phyloP scores from a whole-genome alignment of 441 rosid species.

The Mallotus japonicus region DNA sequence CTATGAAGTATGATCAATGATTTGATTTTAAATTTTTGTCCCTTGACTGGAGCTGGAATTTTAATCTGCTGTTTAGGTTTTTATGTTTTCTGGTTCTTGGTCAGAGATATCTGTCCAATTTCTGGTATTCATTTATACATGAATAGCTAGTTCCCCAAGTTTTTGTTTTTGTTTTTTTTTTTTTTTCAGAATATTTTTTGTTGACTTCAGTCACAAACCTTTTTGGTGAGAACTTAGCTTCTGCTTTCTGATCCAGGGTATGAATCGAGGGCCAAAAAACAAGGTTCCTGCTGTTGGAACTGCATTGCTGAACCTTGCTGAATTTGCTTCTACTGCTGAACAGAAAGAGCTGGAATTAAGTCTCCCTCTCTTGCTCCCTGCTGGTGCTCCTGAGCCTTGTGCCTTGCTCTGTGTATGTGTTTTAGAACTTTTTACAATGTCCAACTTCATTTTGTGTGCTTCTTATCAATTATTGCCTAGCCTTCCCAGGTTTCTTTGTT shows the following conservation, averaged over 20 bases:
- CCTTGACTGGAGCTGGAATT: no score
- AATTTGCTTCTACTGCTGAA: constrained; percentile 64
- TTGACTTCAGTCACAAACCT: neutral
- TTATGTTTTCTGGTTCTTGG: neutral
- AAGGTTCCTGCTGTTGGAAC: constrained; percentile 68
- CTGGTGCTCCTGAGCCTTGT: constrained; percentile 45
- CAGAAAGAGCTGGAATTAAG: constrained; percentile 63
- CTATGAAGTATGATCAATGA: neutral
- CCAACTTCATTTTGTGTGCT: neutral
- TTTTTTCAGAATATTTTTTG: neutral
- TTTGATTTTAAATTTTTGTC: neutral
- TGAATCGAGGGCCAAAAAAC: constrained; percentile 57
- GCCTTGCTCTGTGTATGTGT: constrained; percentile 63
- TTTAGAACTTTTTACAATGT: constrained; percentile 2
- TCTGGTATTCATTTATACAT: neutral
- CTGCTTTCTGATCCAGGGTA: constrained; percentile 42
- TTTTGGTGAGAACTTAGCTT: neutral
- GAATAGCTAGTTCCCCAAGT: neutral
- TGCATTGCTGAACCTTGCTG: constrained; percentile 67
- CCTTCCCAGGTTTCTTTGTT: neutral
- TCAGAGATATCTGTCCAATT: neutral
- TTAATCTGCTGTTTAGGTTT: neutral
- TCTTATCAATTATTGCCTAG: neutral
- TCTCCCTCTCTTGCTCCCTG: constrained; percentile 56
- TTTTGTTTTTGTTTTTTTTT: neutral